Conservation (phyloP, 768 basidiomycete species). For the Podaxis pistillaris region DNA sequence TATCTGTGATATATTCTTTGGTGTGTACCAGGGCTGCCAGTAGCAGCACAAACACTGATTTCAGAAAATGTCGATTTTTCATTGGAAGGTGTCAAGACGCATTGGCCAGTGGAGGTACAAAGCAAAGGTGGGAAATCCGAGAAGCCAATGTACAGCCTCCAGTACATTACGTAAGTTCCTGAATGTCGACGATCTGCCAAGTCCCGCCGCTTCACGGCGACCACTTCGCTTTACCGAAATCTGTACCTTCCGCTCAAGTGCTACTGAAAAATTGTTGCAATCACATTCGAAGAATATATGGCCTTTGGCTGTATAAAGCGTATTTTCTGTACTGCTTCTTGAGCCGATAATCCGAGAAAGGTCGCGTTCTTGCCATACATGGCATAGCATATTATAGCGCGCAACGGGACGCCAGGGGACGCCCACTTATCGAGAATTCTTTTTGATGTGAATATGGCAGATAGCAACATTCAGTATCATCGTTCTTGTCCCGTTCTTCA, state of each 20-base stretch:
- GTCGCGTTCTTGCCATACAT: slow-evolving; percentile 1
- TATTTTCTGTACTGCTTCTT: not conserved
- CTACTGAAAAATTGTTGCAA: not conserved
- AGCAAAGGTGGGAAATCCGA: not conserved
- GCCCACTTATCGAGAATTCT: not conserved
- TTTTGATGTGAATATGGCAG: not conserved
- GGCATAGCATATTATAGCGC: not conserved
- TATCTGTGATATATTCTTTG: not conserved
- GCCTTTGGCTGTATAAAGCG: not conserved
- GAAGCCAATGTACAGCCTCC: not conserved
- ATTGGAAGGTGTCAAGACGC: slow-evolving; percentile 1
- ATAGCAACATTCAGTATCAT: not conserved
- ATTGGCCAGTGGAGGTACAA: not conserved
- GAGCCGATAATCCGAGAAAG: slow-evolving; percentile 1
- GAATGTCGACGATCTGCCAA: not conserved
- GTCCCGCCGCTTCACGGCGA: not conserved
- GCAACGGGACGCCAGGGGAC: not conserved
- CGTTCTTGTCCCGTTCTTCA: not conserved
- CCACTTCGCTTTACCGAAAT: not conserved
- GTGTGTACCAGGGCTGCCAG: not conserved
- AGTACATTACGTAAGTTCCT: not conserved
- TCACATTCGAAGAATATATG: not conserved
- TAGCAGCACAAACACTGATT: not conserved
- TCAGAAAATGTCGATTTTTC: slow-evolving; percentile 1
- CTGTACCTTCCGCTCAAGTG: not conserved